phyloP scores from a whole-genome alignment of 2,329 filamentous ascomycete genomes.

The Sarocladium kiliense region DNA sequence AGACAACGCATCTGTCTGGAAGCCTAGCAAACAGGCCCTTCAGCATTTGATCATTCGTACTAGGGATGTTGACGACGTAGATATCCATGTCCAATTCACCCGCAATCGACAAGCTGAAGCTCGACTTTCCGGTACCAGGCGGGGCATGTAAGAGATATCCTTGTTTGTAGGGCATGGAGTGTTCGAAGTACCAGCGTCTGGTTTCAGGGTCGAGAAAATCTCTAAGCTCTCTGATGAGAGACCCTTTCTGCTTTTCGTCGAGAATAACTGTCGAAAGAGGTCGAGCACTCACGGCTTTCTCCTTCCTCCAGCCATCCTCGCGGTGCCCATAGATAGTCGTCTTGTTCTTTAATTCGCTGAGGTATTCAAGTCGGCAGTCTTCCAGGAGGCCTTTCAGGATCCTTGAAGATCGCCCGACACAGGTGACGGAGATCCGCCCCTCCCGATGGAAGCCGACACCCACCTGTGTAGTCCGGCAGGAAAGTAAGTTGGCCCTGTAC shows the following conservation, averaged over 20 bases:
- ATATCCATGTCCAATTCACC: slow-evolving; percentile 30
- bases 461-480: slow-evolving; percentile 10
- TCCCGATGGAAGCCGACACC: slow-evolving; percentile 14
- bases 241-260: slow-evolving; percentile 12
- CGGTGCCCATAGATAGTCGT: slow-evolving; percentile 23
- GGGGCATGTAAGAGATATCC: slow-evolving; percentile 34
- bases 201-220: slow-evolving; percentile 29
- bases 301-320: slow-evolving; percentile 19
- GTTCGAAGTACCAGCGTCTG: slow-evolving; percentile 24
- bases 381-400: slow-evolving; percentile 23
- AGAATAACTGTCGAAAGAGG: slow-evolving; percentile 17
- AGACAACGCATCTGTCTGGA: slow-evolving; percentile 29
- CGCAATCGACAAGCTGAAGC: slow-evolving; percentile 29
- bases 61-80: slow-evolving; percentile 29
- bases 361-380: slow-evolving; percentile 23
- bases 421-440: slow-evolving; percentile 19
- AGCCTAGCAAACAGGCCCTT: no score
- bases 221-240: slow-evolving; percentile 26
- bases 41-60: slow-evolving; percentile 22
- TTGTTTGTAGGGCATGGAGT: slow-evolving; percentile 22
- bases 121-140: slow-evolving; percentile 34
- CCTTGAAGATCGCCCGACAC: slow-evolving; percentile 17
- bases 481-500: slow-evolving; percentile 13
- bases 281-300: slow-evolving; percentile 16
- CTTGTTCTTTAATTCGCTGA: slow-evolving; percentile 22